These are phyloP conservation scores for Penicillium taxi DNA, from an alignment of 495 filamentous ascomycete genomes.

Conservation along the genomic window DNA sequence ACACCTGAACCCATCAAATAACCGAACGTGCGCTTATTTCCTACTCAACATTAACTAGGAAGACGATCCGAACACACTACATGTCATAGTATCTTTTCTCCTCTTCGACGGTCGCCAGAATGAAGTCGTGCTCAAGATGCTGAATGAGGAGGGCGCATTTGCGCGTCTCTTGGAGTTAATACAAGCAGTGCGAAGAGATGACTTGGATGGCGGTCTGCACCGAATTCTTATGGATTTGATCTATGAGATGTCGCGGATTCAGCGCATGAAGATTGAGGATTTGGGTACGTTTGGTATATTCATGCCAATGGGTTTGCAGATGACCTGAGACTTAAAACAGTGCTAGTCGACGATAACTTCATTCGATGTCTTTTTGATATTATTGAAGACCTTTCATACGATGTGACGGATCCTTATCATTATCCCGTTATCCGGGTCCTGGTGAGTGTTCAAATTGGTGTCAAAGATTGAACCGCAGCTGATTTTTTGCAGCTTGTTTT, in stretches of 20 bases:
- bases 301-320: background rate
- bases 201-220: slow-evolving; percentile 67
- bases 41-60: no score
- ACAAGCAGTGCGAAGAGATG: slow-evolving; percentile 50
- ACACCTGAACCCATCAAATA: no score
- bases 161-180: slow-evolving; percentile 76
- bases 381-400: slow-evolving; percentile 82
- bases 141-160: slow-evolving; percentile 83
- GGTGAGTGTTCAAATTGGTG: slow-evolving; percentile 41
- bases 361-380: slow-evolving; percentile 76
- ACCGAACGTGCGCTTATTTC: no score
- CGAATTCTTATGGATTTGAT: slow-evolving; percentile 76
- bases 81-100: slow-evolving; percentile 78
- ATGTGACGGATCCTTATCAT: slow-evolving; percentile 90
- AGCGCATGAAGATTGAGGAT: slow-evolving; percentile 69
- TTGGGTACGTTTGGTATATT: slow-evolving; percentile 45
- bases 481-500: slow-evolving; percentile 63
- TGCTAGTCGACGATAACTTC: slow-evolving; percentile 74
- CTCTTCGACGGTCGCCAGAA: slow-evolving; percentile 79
- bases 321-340: slow-evolving; percentile 18
- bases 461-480: slow-evolving; percentile 2
- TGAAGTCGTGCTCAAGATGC: slow-evolving; percentile 70
- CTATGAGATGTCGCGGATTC: slow-evolving; percentile 96
- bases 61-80: slow-evolving; percentile 70
- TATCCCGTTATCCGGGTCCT: slow-evolving; percentile 90